phyloP scores from a whole-genome alignment of 1,139 yeast species.

The Spathaspora jeffriesii region DNA sequence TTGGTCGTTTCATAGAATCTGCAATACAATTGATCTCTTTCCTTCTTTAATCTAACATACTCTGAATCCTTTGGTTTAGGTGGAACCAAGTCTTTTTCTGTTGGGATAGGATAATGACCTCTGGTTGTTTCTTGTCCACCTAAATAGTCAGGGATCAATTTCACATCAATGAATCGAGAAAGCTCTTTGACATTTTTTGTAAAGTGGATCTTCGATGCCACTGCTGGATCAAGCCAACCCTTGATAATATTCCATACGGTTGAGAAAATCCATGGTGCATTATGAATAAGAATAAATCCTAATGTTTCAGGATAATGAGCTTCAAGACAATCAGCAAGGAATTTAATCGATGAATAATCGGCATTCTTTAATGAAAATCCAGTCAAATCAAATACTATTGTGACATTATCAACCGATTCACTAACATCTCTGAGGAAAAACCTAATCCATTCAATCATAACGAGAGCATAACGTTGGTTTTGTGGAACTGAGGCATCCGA shows the following conservation, averaged over 20 bases:
- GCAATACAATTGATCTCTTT: slow-evolving; percentile 33
- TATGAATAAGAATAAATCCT: slow-evolving; percentile 40
- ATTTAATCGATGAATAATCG: slow-evolving; percentile 44
- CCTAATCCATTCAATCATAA: slow-evolving; percentile 42
- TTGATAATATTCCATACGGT: slow-evolving; percentile 49
- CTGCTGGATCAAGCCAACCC: slow-evolving; percentile 49
- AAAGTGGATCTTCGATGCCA: slow-evolving; percentile 46
- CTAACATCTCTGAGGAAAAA: slow-evolving; percentile 35
- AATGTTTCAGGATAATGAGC: slow-evolving; percentile 52
- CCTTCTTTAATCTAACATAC: slow-evolving; percentile 26
- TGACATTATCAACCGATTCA: slow-evolving; percentile 36
- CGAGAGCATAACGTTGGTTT: slow-evolving; percentile 39
- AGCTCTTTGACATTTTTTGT: slow-evolving; percentile 39
- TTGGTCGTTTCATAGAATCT: slow-evolving; percentile 36
- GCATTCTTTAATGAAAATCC: slow-evolving; percentile 49
- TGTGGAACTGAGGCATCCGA: slow-evolving; percentile 39
- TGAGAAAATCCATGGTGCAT: slow-evolving; percentile 53
- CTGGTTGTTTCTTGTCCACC: slow-evolving; percentile 38
- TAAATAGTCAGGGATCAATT: slow-evolving; percentile 37
- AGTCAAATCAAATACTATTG: slow-evolving; percentile 46
- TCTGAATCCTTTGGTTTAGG: slow-evolving; percentile 30
- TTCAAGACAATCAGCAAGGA: slow-evolving; percentile 45
- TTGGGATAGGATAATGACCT: slow-evolving; percentile 30
- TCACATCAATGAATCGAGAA: slow-evolving; percentile 29
- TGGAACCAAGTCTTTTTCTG: slow-evolving; percentile 28